Base-by-base conservation (phyloP, 176 grass and related monocot species). In the Microstegium vimineum region DNA sequence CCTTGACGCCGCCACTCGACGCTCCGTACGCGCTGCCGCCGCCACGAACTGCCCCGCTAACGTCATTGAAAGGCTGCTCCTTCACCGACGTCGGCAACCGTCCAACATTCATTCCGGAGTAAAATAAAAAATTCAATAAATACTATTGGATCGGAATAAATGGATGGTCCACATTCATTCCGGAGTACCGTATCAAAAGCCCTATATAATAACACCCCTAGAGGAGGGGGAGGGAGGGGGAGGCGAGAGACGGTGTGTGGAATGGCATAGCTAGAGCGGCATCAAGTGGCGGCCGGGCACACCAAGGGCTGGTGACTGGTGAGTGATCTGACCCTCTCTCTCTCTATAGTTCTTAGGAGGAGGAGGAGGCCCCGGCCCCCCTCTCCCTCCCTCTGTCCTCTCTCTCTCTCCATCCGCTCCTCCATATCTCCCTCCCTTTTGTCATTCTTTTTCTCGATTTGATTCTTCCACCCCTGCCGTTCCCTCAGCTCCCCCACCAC, bases 371-470 rank as follows among this genome's bases (percentile, higher is more conserved):
- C 47, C 47, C 17, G 3, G 43, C 3, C 43, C 0, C n/a, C 10
- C 10, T 2, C 14, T 12, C 18, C 33, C 31, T 0, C 6, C 8
- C 31, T 18, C 1, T 2, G n/a, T n/a, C n/a, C n/a, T n/a, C n/a
- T n/a, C n/a, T n/a, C n/a, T n/a, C n/a, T 33, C 27, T 77, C 64
- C 83, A 71, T 81, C 84, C 85, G 42, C 27, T 22, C 73, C 25
- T 74, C 40, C 23, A 77, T 82, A 83, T 83, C 59, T 75, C 70
- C 74, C 74, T 32, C 30, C 33, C 86, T 80, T 79, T 66, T 33
- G 66, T 33, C 43, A 1, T 54, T 22, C 64, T 42, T 88, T n/a
- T 75, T 30, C 59, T 60, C 71, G 87, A 89, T 89, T 89, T 80
- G 75, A 84, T 88, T 88, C 81, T 66, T 66, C 86, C 57, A 40